Base-by-base conservation (phyloP, 345 rosid species). In the Populus ilicifolia region DNA sequence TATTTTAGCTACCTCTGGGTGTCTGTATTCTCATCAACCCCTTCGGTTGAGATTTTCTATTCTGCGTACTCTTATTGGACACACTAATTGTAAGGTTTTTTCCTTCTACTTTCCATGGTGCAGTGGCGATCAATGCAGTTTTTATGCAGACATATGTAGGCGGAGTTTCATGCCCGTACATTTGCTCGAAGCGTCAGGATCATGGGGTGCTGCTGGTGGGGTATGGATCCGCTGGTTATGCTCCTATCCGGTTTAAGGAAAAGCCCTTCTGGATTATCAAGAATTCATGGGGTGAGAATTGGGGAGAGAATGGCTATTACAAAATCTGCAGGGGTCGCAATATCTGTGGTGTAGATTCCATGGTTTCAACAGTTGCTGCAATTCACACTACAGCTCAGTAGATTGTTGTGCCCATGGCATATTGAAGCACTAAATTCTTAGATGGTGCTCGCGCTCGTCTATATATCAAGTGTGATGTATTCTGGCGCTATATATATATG, bases 141-240 rank as follows among this genome's bases (percentile, higher is more conserved):
- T 93, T 77, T 85, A 94, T 94, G 98, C 98, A 94, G 79, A 94
- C 98, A 30, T 94, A 93, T 77, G 81, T 93, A 0, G 92, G 95
- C 10, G 98, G 98, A 71, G 97, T 93, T 71, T 93, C 98, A 0
- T 94, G 98, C 88, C 97, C 98, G 0, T 93, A 86, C 84, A 83
- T 94, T 21, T 94, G 98, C 83, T 84, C 89, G 0, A 94, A 87
- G 90, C 87, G 85, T 69, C 87, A 91, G 67, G 92, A 94, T 80
- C 98, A 94, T 14, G 98, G 98, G 38, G 98, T 94, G 36, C 72
- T 95, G 50, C 82, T 95, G 80, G 98, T 95, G 0, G 99, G 99
- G 0, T 95, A 92, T 52, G 99, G 99, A 17, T 71, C 90, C 0
- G 88, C 93, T 18, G 99, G 90, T 44, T 95, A 90, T 80, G 87